These are phyloP conservation scores for Yamadazyma spencermartinsiae DNA, from an alignment of 1,139 yeast species.

Conservation along the genomic window DNA sequence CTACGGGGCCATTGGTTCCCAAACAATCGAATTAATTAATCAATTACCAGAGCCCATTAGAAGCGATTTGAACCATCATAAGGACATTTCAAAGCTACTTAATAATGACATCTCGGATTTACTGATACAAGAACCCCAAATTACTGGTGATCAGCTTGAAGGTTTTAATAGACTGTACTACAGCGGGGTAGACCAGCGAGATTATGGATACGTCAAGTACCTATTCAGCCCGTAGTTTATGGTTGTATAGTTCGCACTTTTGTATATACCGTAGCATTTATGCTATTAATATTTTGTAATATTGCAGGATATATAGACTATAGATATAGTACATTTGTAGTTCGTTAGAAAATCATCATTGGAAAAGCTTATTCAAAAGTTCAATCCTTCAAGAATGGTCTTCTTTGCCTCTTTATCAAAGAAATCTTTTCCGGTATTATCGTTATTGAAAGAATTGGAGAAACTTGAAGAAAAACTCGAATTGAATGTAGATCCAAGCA, in stretches of 20 bases:
- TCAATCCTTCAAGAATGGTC: slow-evolving; percentile 31
- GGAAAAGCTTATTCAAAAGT: slow-evolving; percentile 11
- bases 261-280: not conserved
- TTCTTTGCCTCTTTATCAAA: slow-evolving; percentile 32
- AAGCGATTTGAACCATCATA: slow-evolving; percentile 10
- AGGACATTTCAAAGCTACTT: slow-evolving; percentile 3
- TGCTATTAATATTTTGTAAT: too few relatives aligned
- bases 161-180: slow-evolving; percentile 22
- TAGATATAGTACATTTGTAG: too few relatives aligned
- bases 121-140: slow-evolving; percentile 11
- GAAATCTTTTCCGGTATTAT: slow-evolving; percentile 30
- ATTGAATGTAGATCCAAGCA: slow-evolving; percentile 43
- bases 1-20: slow-evolving; percentile 15
- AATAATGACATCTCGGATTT: slow-evolving; percentile 2
- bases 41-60: slow-evolving; percentile 17
- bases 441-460: slow-evolving; percentile 36
- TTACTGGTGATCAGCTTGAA: slow-evolving; percentile 7
- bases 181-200: slow-evolving; percentile 26
- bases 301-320: too few relatives aligned
- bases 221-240: slow-evolving; percentile 12
- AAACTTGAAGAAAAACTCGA: slow-evolving; percentile 29
- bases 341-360: slow-evolving; percentile 1
- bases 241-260: too few relatives aligned
- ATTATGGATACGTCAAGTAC: slow-evolving; percentile 22
- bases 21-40: slow-evolving; percentile 15